Evolutionary conservation across 2,329 filamentous ascomycete genomes (phyloP).

Genomic region (Emydomyces testavorans): DNA sequence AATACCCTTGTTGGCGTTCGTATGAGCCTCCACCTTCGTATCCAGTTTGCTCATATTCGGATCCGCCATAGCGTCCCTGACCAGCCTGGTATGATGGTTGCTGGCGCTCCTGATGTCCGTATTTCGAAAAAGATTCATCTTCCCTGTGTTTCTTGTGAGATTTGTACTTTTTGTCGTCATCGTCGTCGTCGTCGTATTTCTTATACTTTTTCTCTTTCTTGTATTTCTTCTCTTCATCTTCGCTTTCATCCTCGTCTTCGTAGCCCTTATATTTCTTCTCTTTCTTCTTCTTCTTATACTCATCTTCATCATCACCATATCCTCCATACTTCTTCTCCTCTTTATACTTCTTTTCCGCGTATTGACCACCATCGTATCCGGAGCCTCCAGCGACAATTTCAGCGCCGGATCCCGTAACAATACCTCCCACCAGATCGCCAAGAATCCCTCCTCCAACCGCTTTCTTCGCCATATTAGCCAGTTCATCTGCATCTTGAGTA

Average conservation of each 20-base stretch:
- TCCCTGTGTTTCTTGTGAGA: background rate
- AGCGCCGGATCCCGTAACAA: constrained; percentile 43
- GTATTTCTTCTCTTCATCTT: constrained; percentile 6
- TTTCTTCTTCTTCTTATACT: constrained; percentile 6
- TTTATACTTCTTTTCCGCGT: constrained; percentile 18
- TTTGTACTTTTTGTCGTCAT: constrained; percentile 8
- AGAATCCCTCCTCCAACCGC: constrained; percentile 54
- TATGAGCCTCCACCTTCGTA: background rate
- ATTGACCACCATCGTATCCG: constrained; percentile 45
- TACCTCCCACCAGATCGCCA: constrained; percentile 58
- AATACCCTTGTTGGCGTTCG: constrained; percentile 5
- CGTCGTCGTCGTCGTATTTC: background rate
- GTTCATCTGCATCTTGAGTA: constrained; percentile 22
- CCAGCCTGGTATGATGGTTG: constrained; percentile 6
- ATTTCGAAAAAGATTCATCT: constrained; percentile 6
- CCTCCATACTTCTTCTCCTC: constrained; percentile 7
- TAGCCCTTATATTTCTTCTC: constrained; percentile 3
- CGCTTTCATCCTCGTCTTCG: constrained; percentile 2
- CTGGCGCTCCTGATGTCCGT: constrained; percentile 14
- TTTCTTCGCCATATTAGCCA: constrained; percentile 46
- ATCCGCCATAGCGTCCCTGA: constrained; percentile 6
- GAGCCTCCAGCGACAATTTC: constrained; percentile 54
- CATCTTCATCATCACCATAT: background rate
- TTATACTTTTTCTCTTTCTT: constrained; percentile 14
- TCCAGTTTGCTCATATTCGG: constrained; percentile 5